Percentiles rank a stretch among this genome's conserved stretches.
Evolutionary conservation across 2,329 filamentous ascomycete genomes (phyloP).

Genomic region (Aspergillus sp.): DNA sequence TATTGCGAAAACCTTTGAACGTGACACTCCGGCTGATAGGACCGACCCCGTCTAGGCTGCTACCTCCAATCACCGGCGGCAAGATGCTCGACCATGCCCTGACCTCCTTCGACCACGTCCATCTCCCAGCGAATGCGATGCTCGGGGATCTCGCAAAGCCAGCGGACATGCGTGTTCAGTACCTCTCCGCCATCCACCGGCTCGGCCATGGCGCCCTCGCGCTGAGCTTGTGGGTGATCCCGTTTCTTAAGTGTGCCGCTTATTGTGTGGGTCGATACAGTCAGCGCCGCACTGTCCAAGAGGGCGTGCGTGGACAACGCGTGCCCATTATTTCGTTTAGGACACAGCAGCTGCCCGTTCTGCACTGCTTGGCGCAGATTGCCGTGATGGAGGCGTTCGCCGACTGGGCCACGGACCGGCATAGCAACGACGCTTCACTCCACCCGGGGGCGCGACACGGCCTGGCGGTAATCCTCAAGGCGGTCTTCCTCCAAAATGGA

Average conservation of each 20-base stretch:
- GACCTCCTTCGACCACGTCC: constrained; percentile 18
- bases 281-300: constrained; percentile 14
- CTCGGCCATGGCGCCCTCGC: constrained; percentile 16
- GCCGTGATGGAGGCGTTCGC: constrained; percentile 19
- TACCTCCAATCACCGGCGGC: constrained; percentile 1
- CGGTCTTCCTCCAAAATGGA: constrained; percentile 2
- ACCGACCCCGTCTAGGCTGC: not conserved
- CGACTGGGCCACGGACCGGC: not conserved
- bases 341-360: constrained; percentile 23
- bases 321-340: constrained; percentile 20
- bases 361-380: constrained; percentile 19
- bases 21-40: not conserved
- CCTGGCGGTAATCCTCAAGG: constrained; percentile 14
- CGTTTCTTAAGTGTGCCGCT: constrained; percentile 17
- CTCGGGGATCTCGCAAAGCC: constrained; percentile 14
- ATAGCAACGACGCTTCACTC: not conserved
- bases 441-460: constrained; percentile 4
- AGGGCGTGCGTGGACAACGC: constrained; percentile 5
- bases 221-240: constrained; percentile 13
- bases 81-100: constrained; percentile 17
- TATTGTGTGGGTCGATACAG: constrained; percentile 21
- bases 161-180: constrained; percentile 6
- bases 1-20: not conserved
- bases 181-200: constrained; percentile 12
- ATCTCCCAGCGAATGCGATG: constrained; percentile 14